Base-by-base conservation (phyloP, 1,284 basidiomycete species). In the Ganoderma lucidum region DNA sequence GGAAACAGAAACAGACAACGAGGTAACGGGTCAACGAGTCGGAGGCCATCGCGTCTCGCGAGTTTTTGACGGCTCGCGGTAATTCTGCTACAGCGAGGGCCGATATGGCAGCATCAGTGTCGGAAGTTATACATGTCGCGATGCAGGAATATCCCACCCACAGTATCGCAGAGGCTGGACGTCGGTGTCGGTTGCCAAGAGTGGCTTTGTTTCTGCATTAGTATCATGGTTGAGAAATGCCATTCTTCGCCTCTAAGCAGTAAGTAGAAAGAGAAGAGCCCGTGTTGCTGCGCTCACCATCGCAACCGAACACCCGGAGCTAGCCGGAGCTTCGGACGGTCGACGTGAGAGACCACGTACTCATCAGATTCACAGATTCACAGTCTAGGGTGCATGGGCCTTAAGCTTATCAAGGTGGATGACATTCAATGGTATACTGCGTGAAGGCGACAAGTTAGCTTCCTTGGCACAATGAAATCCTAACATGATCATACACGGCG, bases 11-110 rank as follows among this genome's bases (percentile, higher is more conserved):
- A 39, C 58, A 41, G n/a, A 59, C 58, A 6, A 12, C 37, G 37
- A 59, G n/a, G 41, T 59, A 59, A 10, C 58, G 58, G 17, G 58
- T 59, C 32, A 59, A 39, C 12, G 58, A 59, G 37, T 41, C 58
- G 6, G 35, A 12, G n/a, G n/a, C n/a, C 37, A 59, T 39, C 37
- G 58, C 58, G 14, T 41, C 58, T 23, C 19, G n/a, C n/a, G 35
- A 3, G 35, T 5, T 23, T 19, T 59, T 59, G n/a, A 39, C 58
- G 4, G 58, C 58, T 23, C 58, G 28, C 10, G 58, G 58, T 39
- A 59, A 9, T n/a, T 59, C 58, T 39, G 17, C 58, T 59, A n/a
- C 10, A 39, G 23, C 23, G 23, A 23, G 23, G 23, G 23, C 23
- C 23, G 35, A 35, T 17, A 32, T 32, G 55, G 39, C 17, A 5